Conservation (phyloP, 495 filamentous ascomycete genomes). For the Schizothecium vesticola region DNA sequence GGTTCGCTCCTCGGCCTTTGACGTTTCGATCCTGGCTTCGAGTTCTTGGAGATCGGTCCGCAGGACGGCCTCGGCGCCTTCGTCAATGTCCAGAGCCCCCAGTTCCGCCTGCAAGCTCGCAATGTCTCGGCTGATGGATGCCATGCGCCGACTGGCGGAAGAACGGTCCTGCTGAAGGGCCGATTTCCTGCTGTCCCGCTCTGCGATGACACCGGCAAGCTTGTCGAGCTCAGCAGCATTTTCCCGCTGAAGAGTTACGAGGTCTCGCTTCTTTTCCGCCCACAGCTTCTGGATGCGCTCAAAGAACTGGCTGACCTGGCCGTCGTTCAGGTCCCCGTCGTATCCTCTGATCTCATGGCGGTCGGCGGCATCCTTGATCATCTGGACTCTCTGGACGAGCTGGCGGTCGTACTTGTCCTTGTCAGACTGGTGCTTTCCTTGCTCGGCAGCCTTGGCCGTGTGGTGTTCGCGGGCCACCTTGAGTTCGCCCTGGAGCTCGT, state of each 20-base stretch:
- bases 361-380: conserved; percentile 73
- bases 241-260: conserved; percentile 68
- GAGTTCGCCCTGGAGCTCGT: conserved; percentile 58
- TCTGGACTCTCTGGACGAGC: conserved; percentile 56
- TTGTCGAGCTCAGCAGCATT: conserved; percentile 64
- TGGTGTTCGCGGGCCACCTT: conserved; percentile 52
- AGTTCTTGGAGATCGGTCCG: conserved; percentile 68
- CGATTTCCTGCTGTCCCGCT: conserved; percentile 63
- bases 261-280: conserved; percentile 67
- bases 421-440: conserved; percentile 78
- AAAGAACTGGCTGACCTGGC: conserved; percentile 69
- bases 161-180: conserved; percentile 65
- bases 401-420: conserved; percentile 81
- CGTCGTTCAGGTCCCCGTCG: conserved; percentile 70
- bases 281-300: conserved; percentile 66
- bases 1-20: conserved; percentile 53
- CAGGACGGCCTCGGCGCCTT: conserved; percentile 70
- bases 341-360: conserved; percentile 81
- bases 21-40: conserved; percentile 53
- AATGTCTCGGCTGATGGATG: conserved; percentile 62
- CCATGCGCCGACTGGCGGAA: conserved; percentile 61
- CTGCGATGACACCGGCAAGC: conserved; percentile 59
- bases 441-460: conserved; percentile 70
- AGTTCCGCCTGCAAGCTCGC: conserved; percentile 57
- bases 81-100: conserved; percentile 68